Conservation (phyloP, 2,329 filamentous ascomycete species). For the Zarea fungicola region DNA sequence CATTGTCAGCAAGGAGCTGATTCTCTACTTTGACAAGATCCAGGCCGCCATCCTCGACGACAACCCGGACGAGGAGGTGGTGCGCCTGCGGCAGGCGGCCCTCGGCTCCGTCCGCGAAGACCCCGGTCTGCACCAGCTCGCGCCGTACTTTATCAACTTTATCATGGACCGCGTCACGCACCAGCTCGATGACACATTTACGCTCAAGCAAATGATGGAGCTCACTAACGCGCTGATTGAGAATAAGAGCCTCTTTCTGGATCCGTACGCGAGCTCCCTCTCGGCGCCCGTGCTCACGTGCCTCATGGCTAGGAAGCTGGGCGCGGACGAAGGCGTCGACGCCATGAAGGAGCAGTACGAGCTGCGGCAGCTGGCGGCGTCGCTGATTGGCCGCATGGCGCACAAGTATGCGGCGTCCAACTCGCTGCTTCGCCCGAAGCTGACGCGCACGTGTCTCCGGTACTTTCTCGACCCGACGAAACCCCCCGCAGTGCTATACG, state of each 20-base stretch:
- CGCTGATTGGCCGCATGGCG: constrained; percentile 72
- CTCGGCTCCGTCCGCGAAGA: constrained; percentile 82
- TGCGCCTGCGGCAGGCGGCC: constrained; percentile 71
- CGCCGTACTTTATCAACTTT: constrained; percentile 95
- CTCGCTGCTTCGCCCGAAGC: constrained; percentile 75
- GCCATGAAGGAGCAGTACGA: constrained; percentile 63
- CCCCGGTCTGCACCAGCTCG: constrained; percentile 87
- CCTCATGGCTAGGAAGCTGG: constrained; percentile 72
- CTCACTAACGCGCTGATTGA: constrained; percentile 77
- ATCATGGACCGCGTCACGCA: constrained; percentile 95
- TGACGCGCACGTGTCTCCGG: constrained; percentile 90
- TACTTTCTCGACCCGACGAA: constrained; percentile 84
- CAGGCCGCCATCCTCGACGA: constrained; percentile 85
- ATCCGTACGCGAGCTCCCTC: constrained; percentile 58
- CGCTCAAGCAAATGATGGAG: constrained; percentile 87
- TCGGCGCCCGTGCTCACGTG: constrained; percentile 89
- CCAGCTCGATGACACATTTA: constrained; percentile 82
- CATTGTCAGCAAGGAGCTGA: constrained; percentile 90
- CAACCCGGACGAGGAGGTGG: constrained; percentile 70
- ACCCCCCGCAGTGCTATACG: constrained; percentile 79
- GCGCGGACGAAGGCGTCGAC: constrained; percentile 49
- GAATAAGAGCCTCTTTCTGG: constrained; percentile 72
- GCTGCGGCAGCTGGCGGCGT: constrained; percentile 78
- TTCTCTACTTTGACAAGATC: constrained; percentile 95
- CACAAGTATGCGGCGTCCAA: constrained; percentile 77